Conservation (phyloP, 345 rosid species). For the Brassica incana region DNA sequence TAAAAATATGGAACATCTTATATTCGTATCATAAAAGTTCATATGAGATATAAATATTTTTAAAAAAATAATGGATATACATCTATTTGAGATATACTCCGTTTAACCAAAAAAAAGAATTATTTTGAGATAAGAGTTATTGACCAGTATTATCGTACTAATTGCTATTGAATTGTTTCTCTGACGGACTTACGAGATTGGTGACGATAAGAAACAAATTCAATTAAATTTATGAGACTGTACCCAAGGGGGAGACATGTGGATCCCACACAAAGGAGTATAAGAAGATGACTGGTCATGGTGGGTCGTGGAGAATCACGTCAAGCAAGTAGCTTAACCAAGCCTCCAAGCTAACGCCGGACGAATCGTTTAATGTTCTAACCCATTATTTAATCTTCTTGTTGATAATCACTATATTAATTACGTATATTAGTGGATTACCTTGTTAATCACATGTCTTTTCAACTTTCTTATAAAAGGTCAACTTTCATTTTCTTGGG, state of each 20-base stretch:
- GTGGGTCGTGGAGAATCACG: slow-evolving; percentile 28
- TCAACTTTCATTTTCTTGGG: neutral
- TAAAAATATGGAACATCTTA: too few relatives aligned
- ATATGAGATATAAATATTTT: too few relatives aligned
- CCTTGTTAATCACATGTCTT: slow-evolving; percentile 12
- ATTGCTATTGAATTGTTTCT: neutral
- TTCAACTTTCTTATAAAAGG: slow-evolving; percentile 11
- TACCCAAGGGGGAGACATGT: slow-evolving; percentile 24
- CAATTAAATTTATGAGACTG: neutral
- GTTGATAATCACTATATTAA: slow-evolving; percentile 11
- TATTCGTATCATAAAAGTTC: too few relatives aligned
- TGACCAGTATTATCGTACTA: too few relatives aligned
- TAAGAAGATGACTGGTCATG: slow-evolving; percentile 23
- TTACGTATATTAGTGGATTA: slow-evolving; percentile 22
- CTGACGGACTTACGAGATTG: neutral
- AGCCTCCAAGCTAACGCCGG: slow-evolving; percentile 30
- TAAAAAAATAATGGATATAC: too few relatives aligned
- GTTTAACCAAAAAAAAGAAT: too few relatives aligned
- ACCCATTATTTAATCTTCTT: slow-evolving; percentile 9
- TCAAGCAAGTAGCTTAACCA: slow-evolving; percentile 34
- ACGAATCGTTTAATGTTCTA: slow-evolving; percentile 13
- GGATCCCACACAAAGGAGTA: slow-evolving; percentile 26
- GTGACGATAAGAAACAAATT: neutral
- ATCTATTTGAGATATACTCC: too few relatives aligned
- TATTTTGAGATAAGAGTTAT: too few relatives aligned